A percentile compares a stretch with the other conserved stretches of the same genome.
These are phyloP conservation scores for Trichoderma gracile DNA, from an alignment of 2,329 filamentous ascomycete species.

Conservation along the genomic window DNA sequence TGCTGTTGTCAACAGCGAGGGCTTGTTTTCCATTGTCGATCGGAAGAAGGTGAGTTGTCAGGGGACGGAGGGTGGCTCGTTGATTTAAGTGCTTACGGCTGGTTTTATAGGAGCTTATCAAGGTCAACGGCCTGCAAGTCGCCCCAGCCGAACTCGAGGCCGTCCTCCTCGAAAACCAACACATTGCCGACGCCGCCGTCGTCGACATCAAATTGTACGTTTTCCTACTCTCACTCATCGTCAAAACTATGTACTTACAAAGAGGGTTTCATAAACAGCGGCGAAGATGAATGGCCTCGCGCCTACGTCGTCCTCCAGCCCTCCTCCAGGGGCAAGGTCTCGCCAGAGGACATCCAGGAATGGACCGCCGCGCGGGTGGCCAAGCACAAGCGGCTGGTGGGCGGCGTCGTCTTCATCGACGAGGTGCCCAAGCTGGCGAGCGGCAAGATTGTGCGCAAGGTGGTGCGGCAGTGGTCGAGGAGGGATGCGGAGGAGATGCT, in stretches of 20 bases:
- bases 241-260: too few species aligned
- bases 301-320: slow-evolving; percentile 55
- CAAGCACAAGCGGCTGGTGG: slow-evolving; percentile 54
- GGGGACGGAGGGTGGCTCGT: too few species aligned
- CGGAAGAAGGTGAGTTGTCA: slow-evolving; percentile 48
- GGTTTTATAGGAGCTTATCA: slow-evolving; percentile 53
- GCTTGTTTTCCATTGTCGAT: slow-evolving; percentile 48
- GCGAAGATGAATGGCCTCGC: slow-evolving; percentile 53
- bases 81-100: neutral
- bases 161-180: slow-evolving; percentile 51
- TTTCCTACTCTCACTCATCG: neutral
- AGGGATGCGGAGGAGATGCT: slow-evolving; percentile 45
- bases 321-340: slow-evolving; percentile 46
- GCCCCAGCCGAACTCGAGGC: slow-evolving; percentile 60
- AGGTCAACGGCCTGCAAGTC: slow-evolving; percentile 61
- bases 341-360: slow-evolving; percentile 52
- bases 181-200: slow-evolving; percentile 56
- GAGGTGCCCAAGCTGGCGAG: slow-evolving; percentile 58
- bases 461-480: slow-evolving; percentile 59
- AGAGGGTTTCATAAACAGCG: too few species aligned
- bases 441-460: slow-evolving; percentile 59
- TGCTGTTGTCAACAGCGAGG: slow-evolving; percentile 49
- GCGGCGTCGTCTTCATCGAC: slow-evolving; percentile 56
- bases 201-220: slow-evolving; percentile 53
- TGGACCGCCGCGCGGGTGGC: slow-evolving; percentile 50